Base-by-base conservation (phyloP, 495 filamentous ascomycete genomes). In the Neohortaea acidophila region DNA sequence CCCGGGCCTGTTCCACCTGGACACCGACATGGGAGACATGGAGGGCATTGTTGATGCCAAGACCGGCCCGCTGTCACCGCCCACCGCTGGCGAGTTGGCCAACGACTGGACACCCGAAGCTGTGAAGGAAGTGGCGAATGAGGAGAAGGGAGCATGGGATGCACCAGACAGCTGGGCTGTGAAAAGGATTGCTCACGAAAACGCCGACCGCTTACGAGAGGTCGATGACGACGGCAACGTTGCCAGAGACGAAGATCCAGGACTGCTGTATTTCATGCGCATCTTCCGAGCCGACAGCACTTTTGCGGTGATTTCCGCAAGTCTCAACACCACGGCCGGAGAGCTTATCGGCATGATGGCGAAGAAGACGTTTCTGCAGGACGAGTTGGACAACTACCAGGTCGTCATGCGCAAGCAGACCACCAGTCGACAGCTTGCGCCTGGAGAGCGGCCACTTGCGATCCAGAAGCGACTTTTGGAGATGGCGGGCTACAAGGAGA, bases 161-260 rank as follows among this genome's bases (percentile, higher is more conserved):
- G 84, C 84, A 2, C 86, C 86, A 9, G 86, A 94, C 54, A 89
- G 82, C 56, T 94, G 86, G 86, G 81, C 79, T 23, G 84, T 93
- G 23, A 81, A 77, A 44, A 74, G 69, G 41, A 63, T 64, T 20
- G 62, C 64, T 9, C 71, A 85, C 33, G 82, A 86, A 33, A 72
- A 75, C 49, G 60, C 70, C 24, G 49, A 60, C 13, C 59, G 66
- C 13, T 45, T 77, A 8, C 56, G 56, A n/a, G 78, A 83, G 34
- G 70, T 78, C 29, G 70, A 72, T 39, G 49, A 52, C 13, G 69
- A 77, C 18, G 67, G 65, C 7, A 66, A 67, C 21, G 64, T 68
- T 12, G 63, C 63, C n/a, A 66, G 68, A 42, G 67, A 68, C 1
- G 77, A 81, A 39, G 72, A 81, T 48, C 77, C 80, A 51, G 61